Percentiles rank a stretch among this genome's conserved stretches.
phyloP scores from a whole-genome alignment of 352 stramenopile species.

The Globisporangium irregulare region DNA sequence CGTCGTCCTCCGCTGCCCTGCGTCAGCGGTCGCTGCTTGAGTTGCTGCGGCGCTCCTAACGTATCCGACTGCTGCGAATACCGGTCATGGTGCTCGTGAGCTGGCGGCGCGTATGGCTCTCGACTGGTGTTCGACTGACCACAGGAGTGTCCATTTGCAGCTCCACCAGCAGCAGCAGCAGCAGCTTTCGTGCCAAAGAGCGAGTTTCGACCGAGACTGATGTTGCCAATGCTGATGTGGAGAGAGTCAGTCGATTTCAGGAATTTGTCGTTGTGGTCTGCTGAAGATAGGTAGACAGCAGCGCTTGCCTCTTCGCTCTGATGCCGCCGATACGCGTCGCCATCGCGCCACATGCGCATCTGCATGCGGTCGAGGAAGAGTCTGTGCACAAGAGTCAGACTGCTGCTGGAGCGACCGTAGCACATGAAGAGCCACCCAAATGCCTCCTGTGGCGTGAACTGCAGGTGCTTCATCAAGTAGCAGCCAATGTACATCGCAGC shows the following conservation, averaged over 20 bases:
- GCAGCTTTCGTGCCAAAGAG: slow-evolving; percentile 43
- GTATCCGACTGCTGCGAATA: neutral
- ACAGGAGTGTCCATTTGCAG: slow-evolving; percentile 18
- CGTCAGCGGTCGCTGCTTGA: slow-evolving; percentile 43
- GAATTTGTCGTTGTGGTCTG: neutral
- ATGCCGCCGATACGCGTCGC: slow-evolving; percentile 34
- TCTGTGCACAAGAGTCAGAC: slow-evolving; percentile 83
- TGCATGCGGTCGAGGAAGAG: slow-evolving; percentile 90
- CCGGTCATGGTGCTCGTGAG: neutral
- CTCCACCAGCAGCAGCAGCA: neutral
- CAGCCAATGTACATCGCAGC: slow-evolving; percentile 95
- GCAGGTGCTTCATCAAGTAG: slow-evolving; percentile 98
- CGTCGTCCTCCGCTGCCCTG: slow-evolving; percentile 34
- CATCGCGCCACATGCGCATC: slow-evolving; percentile 63
- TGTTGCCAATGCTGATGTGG: slow-evolving; percentile 67
- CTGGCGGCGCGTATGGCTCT: neutral
- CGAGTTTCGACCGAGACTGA: slow-evolving; percentile 49
- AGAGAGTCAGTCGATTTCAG: neutral
- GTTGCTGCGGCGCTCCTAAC: neutral
- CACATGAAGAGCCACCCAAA: slow-evolving; percentile 96
- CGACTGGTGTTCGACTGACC: neutral
- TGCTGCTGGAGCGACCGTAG: slow-evolving; percentile 51
- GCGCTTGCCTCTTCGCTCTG: slow-evolving; percentile 18
- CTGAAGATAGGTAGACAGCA: neutral
- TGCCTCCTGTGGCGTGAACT: slow-evolving; percentile 92